Percentiles rank a stretch among this genome's conserved stretches.
These are phyloP conservation scores for Claviceps cyperi DNA, from an alignment of 2,329 filamentous ascomycete species.

Conservation along the genomic window DNA sequence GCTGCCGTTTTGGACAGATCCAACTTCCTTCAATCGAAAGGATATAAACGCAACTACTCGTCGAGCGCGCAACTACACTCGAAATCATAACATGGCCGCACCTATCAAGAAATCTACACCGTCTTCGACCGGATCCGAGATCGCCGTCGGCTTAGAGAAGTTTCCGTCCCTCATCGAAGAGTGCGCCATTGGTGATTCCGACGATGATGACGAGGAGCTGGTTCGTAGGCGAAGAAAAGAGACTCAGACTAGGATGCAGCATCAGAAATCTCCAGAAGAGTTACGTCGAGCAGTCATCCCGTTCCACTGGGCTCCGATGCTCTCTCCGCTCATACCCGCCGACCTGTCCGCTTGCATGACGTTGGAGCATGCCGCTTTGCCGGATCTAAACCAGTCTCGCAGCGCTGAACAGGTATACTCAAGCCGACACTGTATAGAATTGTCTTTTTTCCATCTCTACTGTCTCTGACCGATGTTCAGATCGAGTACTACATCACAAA, in stretches of 20 bases:
- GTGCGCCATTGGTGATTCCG: slow-evolving; percentile 7
- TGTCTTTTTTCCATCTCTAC: not conserved
- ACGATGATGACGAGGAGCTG: slow-evolving; percentile 7
- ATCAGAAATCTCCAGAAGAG: slow-evolving; percentile 6
- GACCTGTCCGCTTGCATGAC: slow-evolving; percentile 43
- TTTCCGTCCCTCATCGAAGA: not conserved
- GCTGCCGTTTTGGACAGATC: not conserved
- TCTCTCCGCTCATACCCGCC: slow-evolving; percentile 54
- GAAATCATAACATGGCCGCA: not conserved
- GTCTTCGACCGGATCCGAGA: not conserved
- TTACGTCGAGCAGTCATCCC: slow-evolving; percentile 24
- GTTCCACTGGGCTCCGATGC: slow-evolving; percentile 45
- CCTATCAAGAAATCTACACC: not conserved
- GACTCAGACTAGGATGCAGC: slow-evolving; percentile 2
- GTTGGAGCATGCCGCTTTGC: slow-evolving; percentile 28
- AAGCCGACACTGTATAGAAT: not conserved
- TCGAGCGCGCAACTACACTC: not conserved
- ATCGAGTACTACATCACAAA: slow-evolving; percentile 13
- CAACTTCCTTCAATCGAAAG: not conserved
- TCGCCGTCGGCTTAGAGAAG: not conserved
- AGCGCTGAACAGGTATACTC: slow-evolving; percentile 36
- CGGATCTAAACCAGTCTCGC: slow-evolving; percentile 33
- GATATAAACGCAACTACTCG: not conserved
- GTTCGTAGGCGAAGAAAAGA: slow-evolving; percentile 2
- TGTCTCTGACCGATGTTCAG: slow-evolving; percentile 7